phyloP scores from a whole-genome alignment of 768 basidiomycete genomes.

The Amylocystis lapponica region DNA sequence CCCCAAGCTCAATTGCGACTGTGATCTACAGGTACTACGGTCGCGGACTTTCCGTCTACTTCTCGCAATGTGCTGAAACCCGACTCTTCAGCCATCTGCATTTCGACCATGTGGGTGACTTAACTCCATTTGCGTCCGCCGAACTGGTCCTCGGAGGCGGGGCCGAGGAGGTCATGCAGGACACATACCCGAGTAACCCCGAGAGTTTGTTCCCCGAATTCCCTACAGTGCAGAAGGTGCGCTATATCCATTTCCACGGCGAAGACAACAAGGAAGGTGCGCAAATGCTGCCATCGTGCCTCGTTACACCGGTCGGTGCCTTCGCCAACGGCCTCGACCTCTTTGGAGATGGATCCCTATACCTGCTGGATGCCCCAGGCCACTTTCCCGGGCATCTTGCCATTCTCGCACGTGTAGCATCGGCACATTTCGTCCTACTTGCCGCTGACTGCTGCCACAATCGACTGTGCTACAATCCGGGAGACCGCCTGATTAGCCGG shows the following conservation, averaged over 20 bases:
- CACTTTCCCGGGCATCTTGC: constrained; percentile 54
- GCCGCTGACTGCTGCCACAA: constrained; percentile 3
- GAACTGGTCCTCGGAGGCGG: constrained; percentile 44
- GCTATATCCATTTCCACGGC: constrained; percentile 3
- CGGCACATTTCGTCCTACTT: background rate
- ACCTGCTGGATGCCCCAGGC: constrained; percentile 52
- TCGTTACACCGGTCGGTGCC: constrained; percentile 35
- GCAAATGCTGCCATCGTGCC: background rate
- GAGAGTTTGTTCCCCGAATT: constrained; percentile 15
- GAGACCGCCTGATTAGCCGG: constrained; percentile 1
- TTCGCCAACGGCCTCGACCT: constrained; percentile 41
- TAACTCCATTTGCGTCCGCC: constrained; percentile 38
- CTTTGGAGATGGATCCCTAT: constrained; percentile 52
- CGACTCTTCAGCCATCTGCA: constrained; percentile 37
- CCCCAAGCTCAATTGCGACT: background rate
- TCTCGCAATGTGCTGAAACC: background rate
- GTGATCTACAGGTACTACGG: constrained; percentile 3
- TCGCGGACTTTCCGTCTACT: background rate
- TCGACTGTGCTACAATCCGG: constrained; percentile 1
- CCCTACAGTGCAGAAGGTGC: constrained; percentile 8
- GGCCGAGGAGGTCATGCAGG: constrained; percentile 28
- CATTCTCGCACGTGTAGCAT: constrained; percentile 36
- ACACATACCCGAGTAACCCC: constrained; percentile 40
- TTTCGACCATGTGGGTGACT: constrained; percentile 48
- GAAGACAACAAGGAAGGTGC: no score